Percentiles rank a stretch among this genome's conserved stretches.
Conservation (phyloP, 352 stramenopile species). For the Phytopythium helicoides region DNA sequence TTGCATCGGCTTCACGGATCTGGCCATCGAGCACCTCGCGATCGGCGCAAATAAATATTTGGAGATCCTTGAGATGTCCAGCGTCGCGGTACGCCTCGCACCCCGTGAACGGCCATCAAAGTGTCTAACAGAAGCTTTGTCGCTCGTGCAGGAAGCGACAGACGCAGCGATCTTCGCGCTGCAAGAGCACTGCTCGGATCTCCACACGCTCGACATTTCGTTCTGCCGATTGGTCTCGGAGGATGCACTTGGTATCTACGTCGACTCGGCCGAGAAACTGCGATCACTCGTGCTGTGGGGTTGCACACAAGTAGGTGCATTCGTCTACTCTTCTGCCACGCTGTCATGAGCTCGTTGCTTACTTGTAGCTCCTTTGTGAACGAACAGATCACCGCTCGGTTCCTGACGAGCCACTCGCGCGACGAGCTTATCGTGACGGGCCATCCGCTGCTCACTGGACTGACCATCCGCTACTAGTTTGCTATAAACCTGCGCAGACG, state of each 20-base stretch:
- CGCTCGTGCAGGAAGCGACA: slow-evolving; percentile 42
- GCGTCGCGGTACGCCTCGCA: slow-evolving; percentile 55
- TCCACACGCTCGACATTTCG: slow-evolving; percentile 65
- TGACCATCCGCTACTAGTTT: slow-evolving; percentile 67
- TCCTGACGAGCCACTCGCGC: slow-evolving; percentile 62
- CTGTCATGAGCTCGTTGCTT: neutral
- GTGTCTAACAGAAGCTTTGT: neutral
- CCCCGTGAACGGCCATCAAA: no score
- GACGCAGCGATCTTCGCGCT: slow-evolving; percentile 48
- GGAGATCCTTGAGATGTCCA: slow-evolving; percentile 70
- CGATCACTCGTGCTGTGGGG: slow-evolving; percentile 60
- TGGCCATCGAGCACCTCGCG: slow-evolving; percentile 53
- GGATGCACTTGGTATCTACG: slow-evolving; percentile 62
- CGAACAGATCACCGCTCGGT: slow-evolving; percentile 60
- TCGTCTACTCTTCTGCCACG: neutral
- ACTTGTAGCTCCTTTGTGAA: neutral
- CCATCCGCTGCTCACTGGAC: slow-evolving; percentile 67
- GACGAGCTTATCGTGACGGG: slow-evolving; percentile 64
- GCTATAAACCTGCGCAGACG: no score
- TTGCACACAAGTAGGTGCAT: slow-evolving; percentile 59
- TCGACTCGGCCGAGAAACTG: slow-evolving; percentile 42
- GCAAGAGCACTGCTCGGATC: slow-evolving; percentile 40
- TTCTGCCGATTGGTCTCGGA: slow-evolving; percentile 75
- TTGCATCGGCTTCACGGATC: slow-evolving; percentile 59
- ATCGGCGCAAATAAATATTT: slow-evolving; percentile 56